Evolutionary conservation across 257 asterid species (phyloP).

Genomic region (Phtheirospermum japonicum): DNA sequence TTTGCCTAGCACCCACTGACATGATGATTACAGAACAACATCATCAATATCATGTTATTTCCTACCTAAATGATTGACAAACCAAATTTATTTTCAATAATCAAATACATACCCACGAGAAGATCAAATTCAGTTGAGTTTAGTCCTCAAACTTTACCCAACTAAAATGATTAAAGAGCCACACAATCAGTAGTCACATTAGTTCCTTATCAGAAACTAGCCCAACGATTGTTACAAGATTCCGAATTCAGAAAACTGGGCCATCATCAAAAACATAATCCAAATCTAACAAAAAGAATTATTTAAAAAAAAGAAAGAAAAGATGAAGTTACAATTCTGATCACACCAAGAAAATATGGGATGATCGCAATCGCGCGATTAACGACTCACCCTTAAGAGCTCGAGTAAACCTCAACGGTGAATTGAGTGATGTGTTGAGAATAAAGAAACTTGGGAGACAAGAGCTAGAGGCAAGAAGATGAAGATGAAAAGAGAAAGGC

Average conservation of each 20-base stretch:
- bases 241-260: slow-evolving; percentile 25
- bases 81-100: slow-evolving; percentile 2
- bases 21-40: slow-evolving; percentile 19
- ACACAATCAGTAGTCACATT: background rate
- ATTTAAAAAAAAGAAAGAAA: background rate
- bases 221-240: slow-evolving; percentile 9
- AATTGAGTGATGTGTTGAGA: slow-evolving; percentile 17
- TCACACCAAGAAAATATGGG: slow-evolving; percentile 17
- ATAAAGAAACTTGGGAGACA: slow-evolving; percentile 15
- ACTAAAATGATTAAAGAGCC: slow-evolving; percentile 22
- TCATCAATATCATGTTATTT: slow-evolving; percentile 10
- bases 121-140: slow-evolving; percentile 7
- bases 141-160: slow-evolving; percentile 1
- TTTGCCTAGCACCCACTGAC: background rate
- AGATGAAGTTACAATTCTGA: slow-evolving; percentile 17
- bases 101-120: background rate
- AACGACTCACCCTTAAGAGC: slow-evolving; percentile 21
- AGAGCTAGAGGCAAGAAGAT: background rate
- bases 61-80: slow-evolving; percentile 22
- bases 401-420: slow-evolving; percentile 22
- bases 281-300: slow-evolving; percentile 1
- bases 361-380: background rate
- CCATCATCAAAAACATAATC: slow-evolving; percentile 26
- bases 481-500: slow-evolving; percentile 13
- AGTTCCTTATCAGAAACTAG: slow-evolving; percentile 23